Evolutionary conservation across 148 eudicot species (phyloP), one percentile per base, ranked within the genome.

Genomic region (Fallopia convolvulus): DNA sequence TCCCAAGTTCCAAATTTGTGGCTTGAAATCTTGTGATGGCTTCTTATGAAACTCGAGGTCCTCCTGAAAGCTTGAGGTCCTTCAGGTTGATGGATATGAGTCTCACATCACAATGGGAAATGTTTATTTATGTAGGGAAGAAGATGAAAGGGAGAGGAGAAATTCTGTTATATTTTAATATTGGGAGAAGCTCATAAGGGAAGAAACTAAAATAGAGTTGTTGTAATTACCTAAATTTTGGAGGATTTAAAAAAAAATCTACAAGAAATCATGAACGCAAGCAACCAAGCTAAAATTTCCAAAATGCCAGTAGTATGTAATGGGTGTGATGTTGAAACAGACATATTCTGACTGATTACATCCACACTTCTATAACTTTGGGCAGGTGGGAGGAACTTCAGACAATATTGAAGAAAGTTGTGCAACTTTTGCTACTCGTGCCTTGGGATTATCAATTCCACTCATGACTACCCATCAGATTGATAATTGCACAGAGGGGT

Each of bases 401-500:
- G 97, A 93, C 78, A 95, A 95, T 77, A 89, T 95, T 82, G 98
- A 90, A 87, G 99, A 95, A 86, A 88, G 90, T 81, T 95, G 99
- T 87, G 98, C 84, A 56, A 95, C 88, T 72, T 95, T 95, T 86
- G 90, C 98, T 46, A 86, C 99, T 77, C 97, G 93, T 83, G 98
- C 98, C 78, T 84, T 95, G 80, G 93, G 86, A 70, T 87, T 95
- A 76, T 65, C 85, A 8, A 80, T 80, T 72, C 90, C 98, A 32
- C 82, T 95, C 75, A 79, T 49, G 83, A 95, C 99, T 44, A 95
- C 99, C 72, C 99, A 95, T 89, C 99, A 95, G 87, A 95, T 95
- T 82, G 99, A 95, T 82, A 95, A 95, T 81, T 95, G 99, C 80
- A 86, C 97, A 6, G 99, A 95, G 81, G 99, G 99, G 81, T 95